phyloP scores from a whole-genome alignment of 2,329 filamentous ascomycete species.

The Botryosphaeria agaves region DNA sequence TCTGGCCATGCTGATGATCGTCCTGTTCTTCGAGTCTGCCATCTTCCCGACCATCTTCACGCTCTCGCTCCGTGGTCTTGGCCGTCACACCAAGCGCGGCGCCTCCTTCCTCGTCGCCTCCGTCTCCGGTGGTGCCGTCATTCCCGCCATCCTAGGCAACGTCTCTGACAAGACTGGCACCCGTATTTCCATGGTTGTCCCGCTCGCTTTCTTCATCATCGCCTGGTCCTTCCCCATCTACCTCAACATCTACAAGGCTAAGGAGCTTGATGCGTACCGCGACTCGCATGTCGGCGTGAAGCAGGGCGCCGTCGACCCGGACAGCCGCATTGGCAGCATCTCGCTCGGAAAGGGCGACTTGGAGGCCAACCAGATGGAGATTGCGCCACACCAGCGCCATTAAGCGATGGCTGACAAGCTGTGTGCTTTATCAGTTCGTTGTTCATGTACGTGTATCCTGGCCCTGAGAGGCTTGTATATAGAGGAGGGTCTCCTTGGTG shows the following conservation, averaged over 20 bases:
- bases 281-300: conserved; percentile 1
- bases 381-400: no score
- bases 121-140: conserved; percentile 54
- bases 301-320: not conserved
- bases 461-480: no score
- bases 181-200: conserved; percentile 48
- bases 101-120: conserved; percentile 56
- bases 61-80: conserved; percentile 58
- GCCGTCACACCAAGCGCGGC: conserved; percentile 60
- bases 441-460: no score
- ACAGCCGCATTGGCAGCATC: not conserved
- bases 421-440: no score
- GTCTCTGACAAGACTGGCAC: conserved; percentile 49
- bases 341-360: not conserved
- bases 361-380: no score
- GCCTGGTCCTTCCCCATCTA: conserved; percentile 27
- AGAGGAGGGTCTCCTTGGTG: no score
- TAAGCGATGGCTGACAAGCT: no score
- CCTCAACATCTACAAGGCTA: conserved; percentile 44
- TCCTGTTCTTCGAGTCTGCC: conserved; percentile 68
- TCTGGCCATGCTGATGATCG: conserved; percentile 40
- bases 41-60: conserved; percentile 72
- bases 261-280: conserved; percentile 1
- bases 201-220: conserved; percentile 32
- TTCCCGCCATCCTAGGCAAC: conserved; percentile 53